Evolutionary conservation across 2,329 filamentous ascomycete genomes (phyloP).

Genomic region (Pyrenochaeta sp.): DNA sequence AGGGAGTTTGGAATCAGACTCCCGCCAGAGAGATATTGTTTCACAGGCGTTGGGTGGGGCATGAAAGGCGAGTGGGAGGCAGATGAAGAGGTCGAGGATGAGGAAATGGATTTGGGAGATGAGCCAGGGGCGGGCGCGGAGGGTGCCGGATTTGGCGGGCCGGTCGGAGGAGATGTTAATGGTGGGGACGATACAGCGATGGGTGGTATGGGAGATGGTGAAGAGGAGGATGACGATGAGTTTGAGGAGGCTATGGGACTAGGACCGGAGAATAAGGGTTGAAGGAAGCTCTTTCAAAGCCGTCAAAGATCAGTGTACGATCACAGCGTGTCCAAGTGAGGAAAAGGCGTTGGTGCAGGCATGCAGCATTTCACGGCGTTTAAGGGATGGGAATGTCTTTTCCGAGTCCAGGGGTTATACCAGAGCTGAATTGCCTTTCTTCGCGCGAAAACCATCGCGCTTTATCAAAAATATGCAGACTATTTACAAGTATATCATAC

Average conservation of each 20-base stretch:
- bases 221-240: slow-evolving; percentile 53
- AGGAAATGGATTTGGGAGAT: slow-evolving; percentile 60
- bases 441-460: background rate
- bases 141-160: slow-evolving; percentile 49
- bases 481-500: slow-evolving; percentile 23
- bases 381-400: slow-evolving; percentile 1
- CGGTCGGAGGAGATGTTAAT: slow-evolving; percentile 33
- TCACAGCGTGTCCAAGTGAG: background rate
- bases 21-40: slow-evolving; percentile 67
- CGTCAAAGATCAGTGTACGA: background rate
- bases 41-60: slow-evolving; percentile 46
- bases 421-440: slow-evolving; percentile 28
- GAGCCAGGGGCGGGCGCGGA: too few species aligned
- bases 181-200: slow-evolving; percentile 37
- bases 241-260: slow-evolving; percentile 53
- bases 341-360: background rate
- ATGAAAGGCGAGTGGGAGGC: slow-evolving; percentile 66
- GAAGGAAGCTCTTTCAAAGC: background rate
- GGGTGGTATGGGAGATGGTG: slow-evolving; percentile 45
- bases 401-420: slow-evolving; percentile 25
- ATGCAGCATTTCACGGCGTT: slow-evolving; percentile 29
- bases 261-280: background rate
- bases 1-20: slow-evolving; percentile 66
- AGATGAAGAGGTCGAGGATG: slow-evolving; percentile 70
- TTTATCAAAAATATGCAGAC: background rate